phyloP scores from a whole-genome alignment of 805 yeast genomes.

The Teunomyces pallodes region DNA sequence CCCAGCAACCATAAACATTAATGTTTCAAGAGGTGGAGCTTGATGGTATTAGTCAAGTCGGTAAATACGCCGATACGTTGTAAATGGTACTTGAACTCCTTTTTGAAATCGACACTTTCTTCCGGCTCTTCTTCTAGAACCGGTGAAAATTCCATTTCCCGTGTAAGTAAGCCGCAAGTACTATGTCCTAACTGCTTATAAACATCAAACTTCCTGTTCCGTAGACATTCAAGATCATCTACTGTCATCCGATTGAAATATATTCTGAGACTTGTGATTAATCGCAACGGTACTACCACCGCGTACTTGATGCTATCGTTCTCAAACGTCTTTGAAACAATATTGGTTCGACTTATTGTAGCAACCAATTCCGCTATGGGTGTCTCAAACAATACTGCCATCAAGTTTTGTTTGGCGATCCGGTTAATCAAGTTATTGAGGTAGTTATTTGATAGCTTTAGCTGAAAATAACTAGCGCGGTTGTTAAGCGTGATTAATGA shows the following conservation, averaged over 20 bases:
- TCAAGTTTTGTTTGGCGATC: constrained; percentile 3
- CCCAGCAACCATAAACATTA: background rate
- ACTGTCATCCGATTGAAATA: constrained; percentile 2
- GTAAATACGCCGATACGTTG: constrained; percentile 7
- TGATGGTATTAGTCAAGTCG: constrained; percentile 7
- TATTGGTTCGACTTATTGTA: background rate
- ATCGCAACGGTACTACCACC: constrained; percentile 2
- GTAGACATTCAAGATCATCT: constrained; percentile 1
- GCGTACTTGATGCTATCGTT: constrained; percentile 1
- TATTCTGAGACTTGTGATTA: constrained; percentile 3
- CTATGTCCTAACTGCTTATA: background rate
- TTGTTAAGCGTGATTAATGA: constrained; percentile 13
- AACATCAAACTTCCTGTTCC: background rate
- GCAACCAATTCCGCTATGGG: constrained; percentile 6
- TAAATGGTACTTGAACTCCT: constrained; percentile 8
- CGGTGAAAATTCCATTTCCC: background rate
- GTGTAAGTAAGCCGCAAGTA: background rate
- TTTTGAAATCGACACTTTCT: constrained; percentile 7
- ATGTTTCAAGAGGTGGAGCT: constrained; percentile 5
- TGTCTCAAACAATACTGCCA: constrained; percentile 6
- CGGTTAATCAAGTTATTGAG: constrained; percentile 10
- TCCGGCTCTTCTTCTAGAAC: constrained; percentile 1
- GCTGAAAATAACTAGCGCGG: constrained; percentile 11
- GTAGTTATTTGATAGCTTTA: constrained; percentile 13
- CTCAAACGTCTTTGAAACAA: constrained; percentile 1